Percentiles rank a stretch among this genome's conserved stretches.
These are phyloP conservation scores for Ascosphaera apis DNA, from an alignment of 2,329 filamentous ascomycete species.

Conservation along the genomic window DNA sequence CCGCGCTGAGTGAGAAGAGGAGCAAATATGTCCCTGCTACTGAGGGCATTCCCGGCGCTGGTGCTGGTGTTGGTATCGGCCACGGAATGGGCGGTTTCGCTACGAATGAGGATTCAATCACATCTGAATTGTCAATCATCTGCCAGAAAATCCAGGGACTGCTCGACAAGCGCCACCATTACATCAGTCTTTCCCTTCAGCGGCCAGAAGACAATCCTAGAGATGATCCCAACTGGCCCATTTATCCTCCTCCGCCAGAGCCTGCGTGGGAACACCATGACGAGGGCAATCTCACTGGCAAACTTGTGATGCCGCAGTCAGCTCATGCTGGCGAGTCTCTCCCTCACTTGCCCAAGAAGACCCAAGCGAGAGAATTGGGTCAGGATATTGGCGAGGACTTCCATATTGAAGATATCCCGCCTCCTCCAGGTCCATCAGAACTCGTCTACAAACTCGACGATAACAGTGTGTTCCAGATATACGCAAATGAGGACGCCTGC, in stretches of 20 bases:
- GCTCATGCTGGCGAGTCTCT: conserved; percentile 9
- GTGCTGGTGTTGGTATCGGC: conserved; percentile 36
- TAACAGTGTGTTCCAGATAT: conserved; percentile 81
- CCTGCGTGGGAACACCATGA: conserved; percentile 57
- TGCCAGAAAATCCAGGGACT: conserved; percentile 79
- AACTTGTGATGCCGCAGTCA: conserved; percentile 6
- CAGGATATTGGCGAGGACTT: conserved; percentile 87
- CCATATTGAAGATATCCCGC: conserved; percentile 51
- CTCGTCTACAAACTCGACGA: conserved; percentile 61
- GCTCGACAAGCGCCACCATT: conserved; percentile 70
- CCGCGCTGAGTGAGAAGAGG: conserved; percentile 29
- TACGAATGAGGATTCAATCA: conserved; percentile 55
- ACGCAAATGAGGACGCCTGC: conserved; percentile 41
- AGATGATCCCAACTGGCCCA: conserved; percentile 58
- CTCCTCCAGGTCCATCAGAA: conserved; percentile 45
- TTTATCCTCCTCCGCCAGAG: conserved; percentile 80
- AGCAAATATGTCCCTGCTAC: conserved; percentile 29
- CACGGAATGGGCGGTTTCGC: conserved; percentile 40
- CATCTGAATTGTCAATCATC: conserved; percentile 61
- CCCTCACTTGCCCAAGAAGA: conserved; percentile 26
- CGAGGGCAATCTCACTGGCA: conserved; percentile 12
- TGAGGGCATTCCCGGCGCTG: conserved; percentile 34
- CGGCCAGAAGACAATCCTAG: conserved; percentile 67
- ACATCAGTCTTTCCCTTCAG: conserved; percentile 68
- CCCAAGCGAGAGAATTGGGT: conserved; percentile 50